These are phyloP conservation scores for Fusarium avenaceum DNA, from an alignment of 2,329 filamentous ascomycete genomes.

Conservation along the genomic window DNA sequence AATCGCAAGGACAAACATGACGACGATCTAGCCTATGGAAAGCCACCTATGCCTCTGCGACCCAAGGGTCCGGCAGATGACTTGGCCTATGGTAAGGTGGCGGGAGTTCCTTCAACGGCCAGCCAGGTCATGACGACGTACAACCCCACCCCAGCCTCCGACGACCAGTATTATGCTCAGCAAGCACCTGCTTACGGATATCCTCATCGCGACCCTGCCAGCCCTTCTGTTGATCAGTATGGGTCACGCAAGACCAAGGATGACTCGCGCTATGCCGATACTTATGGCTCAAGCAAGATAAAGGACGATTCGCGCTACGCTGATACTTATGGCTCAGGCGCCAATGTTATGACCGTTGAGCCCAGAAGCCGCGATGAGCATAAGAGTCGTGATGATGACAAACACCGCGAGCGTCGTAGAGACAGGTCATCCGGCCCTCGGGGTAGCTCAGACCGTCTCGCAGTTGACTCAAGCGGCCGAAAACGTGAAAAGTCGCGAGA, in stretches of 20 bases:
- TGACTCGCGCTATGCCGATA: slow-evolving; percentile 52
- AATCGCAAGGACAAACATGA: slow-evolving; percentile 54
- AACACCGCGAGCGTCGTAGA: slow-evolving; percentile 52
- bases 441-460: slow-evolving; percentile 43
- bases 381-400: slow-evolving; percentile 53
- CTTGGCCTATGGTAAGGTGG: slow-evolving; percentile 46
- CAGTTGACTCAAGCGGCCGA: slow-evolving; percentile 40
- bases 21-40: slow-evolving; percentile 67
- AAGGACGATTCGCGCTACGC: slow-evolving; percentile 46
- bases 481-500: slow-evolving; percentile 48
- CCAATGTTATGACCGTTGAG: slow-evolving; percentile 61
- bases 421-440: slow-evolving; percentile 45
- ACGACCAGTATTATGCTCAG: slow-evolving; percentile 30
- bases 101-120: slow-evolving; percentile 42
- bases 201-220: slow-evolving; percentile 28
- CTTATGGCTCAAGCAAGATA: slow-evolving; percentile 51
- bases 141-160: slow-evolving; percentile 34
- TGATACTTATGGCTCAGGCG: slow-evolving; percentile 56
- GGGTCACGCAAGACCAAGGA: slow-evolving; percentile 40
- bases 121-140: slow-evolving; percentile 46
- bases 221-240: slow-evolving; percentile 40
- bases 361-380: slow-evolving; percentile 56
- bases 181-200: slow-evolving; percentile 36
- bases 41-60: slow-evolving; percentile 47
- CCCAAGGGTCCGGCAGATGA: slow-evolving; percentile 43